Percentiles rank a stretch among this genome's conserved stretches.
These are phyloP conservation scores for Corylus avellana DNA, from an alignment of 306 rosid genomes.

Conservation along the genomic window DNA sequence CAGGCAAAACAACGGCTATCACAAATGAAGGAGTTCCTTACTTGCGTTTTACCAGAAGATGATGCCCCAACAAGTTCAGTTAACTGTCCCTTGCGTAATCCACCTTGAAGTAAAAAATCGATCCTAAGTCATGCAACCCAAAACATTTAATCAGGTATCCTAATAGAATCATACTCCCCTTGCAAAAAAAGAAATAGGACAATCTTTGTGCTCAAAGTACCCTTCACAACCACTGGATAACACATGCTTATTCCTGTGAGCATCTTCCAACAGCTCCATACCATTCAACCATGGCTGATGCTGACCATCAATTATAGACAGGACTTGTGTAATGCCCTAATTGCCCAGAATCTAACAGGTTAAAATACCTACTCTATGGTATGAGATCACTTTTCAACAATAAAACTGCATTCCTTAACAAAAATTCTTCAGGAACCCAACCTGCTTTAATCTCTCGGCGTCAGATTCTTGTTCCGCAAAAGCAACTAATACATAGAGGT, in stretches of 20 bases:
- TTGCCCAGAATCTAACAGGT: conserved; percentile 10
- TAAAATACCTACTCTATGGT: neutral
- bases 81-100: conserved; percentile 71
- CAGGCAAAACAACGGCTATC: neutral
- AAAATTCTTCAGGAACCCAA: conserved; percentile 9
- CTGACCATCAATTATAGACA: conserved; percentile 37
- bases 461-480: conserved; percentile 39
- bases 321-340: conserved; percentile 49
- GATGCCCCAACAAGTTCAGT: conserved; percentile 92
- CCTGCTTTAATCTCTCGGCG: conserved; percentile 48
- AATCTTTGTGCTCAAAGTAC: conserved; percentile 34
- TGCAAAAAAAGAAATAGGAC: neutral
- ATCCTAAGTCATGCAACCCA: conserved; percentile 38
- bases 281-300: conserved; percentile 53
- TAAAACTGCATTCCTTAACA: neutral
- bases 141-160: conserved; percentile 1
- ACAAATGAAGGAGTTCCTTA: conserved; percentile 18
- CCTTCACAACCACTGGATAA: conserved; percentile 70
- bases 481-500: conserved; percentile 41
- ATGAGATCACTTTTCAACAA: neutral
- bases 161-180: neutral
- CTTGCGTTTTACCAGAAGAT: conserved; percentile 89
- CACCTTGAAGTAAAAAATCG: conserved; percentile 80
- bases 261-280: conserved; percentile 49
- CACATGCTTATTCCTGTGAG: conserved; percentile 34